phyloP scores from a whole-genome alignment of 495 filamentous ascomycete genomes.

The Massariosphaeria phaeospora region DNA sequence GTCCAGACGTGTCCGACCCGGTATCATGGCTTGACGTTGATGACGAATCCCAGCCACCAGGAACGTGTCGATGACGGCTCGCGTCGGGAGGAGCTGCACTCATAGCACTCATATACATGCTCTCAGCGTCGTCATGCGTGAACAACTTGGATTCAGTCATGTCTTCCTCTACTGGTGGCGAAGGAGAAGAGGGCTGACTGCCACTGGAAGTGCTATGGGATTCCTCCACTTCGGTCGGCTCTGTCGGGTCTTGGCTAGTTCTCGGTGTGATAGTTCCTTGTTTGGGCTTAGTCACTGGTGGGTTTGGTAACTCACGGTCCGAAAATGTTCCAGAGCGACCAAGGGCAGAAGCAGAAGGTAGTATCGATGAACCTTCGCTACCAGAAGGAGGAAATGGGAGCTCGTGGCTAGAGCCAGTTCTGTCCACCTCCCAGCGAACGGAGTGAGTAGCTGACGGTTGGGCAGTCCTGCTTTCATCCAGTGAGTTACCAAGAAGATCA shows the following conservation, averaged over 20 bases:
- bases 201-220: conserved; percentile 1
- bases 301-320: not conserved
- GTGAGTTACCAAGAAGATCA: conserved; percentile 15
- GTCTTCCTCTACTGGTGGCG: conserved; percentile 36
- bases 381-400: no score
- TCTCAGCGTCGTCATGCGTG: conserved; percentile 86
- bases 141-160: conserved; percentile 68
- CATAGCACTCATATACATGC: conserved; percentile 87
- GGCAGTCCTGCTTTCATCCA: not conserved
- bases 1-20: conserved; percentile 8
- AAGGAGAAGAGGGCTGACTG: no score
- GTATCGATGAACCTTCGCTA: no score
- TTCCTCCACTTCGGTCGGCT: conserved; percentile 15
- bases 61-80: conserved; percentile 23
- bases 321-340: not conserved
- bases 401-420: conserved; percentile 12
- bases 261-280: not conserved
- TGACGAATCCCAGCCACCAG: conserved; percentile 37
- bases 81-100: conserved; percentile 36
- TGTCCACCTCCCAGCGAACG: conserved; percentile 5
- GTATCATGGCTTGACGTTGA: conserved; percentile 23
- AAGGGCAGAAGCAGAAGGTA: not conserved
- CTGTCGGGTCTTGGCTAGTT: not conserved
- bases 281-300: not conserved
- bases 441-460: not conserved